Evolutionary conservation across 176 grass and related monocot genomes (phyloP), one percentile per base, ranked within the genome.

Genomic region (Phoenix dactylifera): DNA sequence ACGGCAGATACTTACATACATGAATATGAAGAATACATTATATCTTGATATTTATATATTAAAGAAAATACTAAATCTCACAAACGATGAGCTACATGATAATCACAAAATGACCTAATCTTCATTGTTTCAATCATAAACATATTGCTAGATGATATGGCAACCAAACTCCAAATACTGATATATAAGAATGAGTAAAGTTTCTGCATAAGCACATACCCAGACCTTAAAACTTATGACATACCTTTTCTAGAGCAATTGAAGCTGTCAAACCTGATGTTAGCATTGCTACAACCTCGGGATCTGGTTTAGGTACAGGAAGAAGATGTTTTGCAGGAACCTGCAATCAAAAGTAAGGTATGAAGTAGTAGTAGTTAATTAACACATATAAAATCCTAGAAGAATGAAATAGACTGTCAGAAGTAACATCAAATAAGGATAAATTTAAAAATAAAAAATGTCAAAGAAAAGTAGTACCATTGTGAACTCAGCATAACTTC

Each of bases 261-360:
- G 93, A 98, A 72, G 93, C 93, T 62, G 93, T 98, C 73, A 98
- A 68, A 70, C 93, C 93, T 73, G 87, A 98, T 55, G 93, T 92
- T 71, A 98, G 60, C 93, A 98, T 98, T 18, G 93, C 93, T 12
- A 98, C 87, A 55, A 98, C 93, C 78, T 98, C 93, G 0, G 93
- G 87, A 52, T 92, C 87, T 78, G 93, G 93, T 71, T 76, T 85
- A 66, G 87, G 87, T 32, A 98, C 87, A 17, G 93, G 87, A 85
- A 98, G 93, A 74, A 98, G 84, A 83, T 85, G 85, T 55, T 88
- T 98, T 60, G 81, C 87, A 71, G 78, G 84, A 83, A 86, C 80
- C 93, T 98, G 57, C 75, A 39, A 70, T 70, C 7, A 74, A n/a
- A 57, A 82, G 24, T 32, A 26, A 16, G 82, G 71, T 18, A 48